Evolutionary conservation across 768 basidiomycete species (phyloP), one percentile per base, ranked within the genome.

Genomic region (Agaricus subrufescens): DNA sequence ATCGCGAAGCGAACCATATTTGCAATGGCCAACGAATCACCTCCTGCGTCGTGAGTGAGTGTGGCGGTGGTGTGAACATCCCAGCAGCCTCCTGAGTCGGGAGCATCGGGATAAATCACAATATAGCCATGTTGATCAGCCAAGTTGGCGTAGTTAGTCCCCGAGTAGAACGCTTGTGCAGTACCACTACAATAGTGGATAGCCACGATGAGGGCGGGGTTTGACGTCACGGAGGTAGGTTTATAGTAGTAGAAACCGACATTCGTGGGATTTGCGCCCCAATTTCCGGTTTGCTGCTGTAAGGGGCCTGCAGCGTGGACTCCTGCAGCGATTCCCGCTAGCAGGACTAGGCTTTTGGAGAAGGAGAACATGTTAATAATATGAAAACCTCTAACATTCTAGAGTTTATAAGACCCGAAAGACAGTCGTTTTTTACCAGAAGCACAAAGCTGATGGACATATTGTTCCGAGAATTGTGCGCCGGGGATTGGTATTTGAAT

Each of bases 131-230:
- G 78, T 55, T 75, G 60, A 58, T 84, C 80, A 1, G 82, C 77
- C 46, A 79, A 71, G 47, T 71, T 73, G 57, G 78, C 78, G 61
- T 75, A 82, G 50, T 73, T 71, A 3, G 81, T 77, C 26, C 77
- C 75, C 2, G 62, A 53, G 71, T 75, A 84, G 66, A 77, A 82
- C 0, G 73, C 78, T 57, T 79, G 75, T 0, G 78, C 82, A 0
- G 77, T 74, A 26, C 78, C 82, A 5, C 68, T 63, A 68, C 82
- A 84, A 58, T 75, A 76, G 63, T 82, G 81, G 40, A 80, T 75
- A 12, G 80, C 81, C 50, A 82, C 75, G 48, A 83, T 75, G 40
- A 83, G 67, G 9, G 79, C 70, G 1, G 79, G 77, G 9, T 69
- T 68, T 39, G 69, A 46, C 3, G 62, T 67, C 23, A 78, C 65